Evolutionary conservation across 495 filamentous ascomycete species (phyloP), one percentile per base, ranked within the genome.

Genomic region (Hyaloscypha hepaticicola): DNA sequence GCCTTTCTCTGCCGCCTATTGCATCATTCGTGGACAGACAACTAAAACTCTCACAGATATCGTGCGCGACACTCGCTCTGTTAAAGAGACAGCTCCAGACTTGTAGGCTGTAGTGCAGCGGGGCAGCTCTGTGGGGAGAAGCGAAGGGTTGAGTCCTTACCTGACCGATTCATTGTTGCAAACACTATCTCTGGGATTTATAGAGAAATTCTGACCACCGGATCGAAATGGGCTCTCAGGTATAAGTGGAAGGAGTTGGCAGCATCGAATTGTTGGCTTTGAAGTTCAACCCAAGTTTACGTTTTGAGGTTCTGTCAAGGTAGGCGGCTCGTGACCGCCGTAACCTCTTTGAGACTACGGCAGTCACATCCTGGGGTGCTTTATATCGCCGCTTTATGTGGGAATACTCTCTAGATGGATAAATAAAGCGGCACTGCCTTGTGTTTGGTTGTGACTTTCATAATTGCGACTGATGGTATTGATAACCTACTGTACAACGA

Each of bases 101-200:
- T 45, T 16, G 7, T 38, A 25, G 24, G 22, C 24, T 55, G 38
- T 21, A 28, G 21, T 29, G 60, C 48, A 64, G 66, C 58, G 69
- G 72, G 72, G 70, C 68, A 74, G 19, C 51, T 50, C 4, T 55
- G 58, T 58, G 65, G 45, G 66, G 62, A 58, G 64, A 69, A 67
- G 59, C 25, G n/a, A 64, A 71, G 68, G 68, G 72, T 69, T 69
- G 70, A 70, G 68, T 70, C 58, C 75, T 68, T 85, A 85, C 82
- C 82, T 85, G 80, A 77, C 73, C 82, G 78, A 76, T 85, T 85
- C 82, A 85, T 85, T 72, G 75, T 78, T 68, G 63, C 49, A 53
- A 55, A 4, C 21, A 45, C 33, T 51, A 28, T 27, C 3, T 41
- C 27, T 9, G 25, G 48, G 34, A n/a, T n/a, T 25, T 29, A 24